phyloP scores from a whole-genome alignment of 768 basidiomycete genomes.

The Termitomyces titanicus region DNA sequence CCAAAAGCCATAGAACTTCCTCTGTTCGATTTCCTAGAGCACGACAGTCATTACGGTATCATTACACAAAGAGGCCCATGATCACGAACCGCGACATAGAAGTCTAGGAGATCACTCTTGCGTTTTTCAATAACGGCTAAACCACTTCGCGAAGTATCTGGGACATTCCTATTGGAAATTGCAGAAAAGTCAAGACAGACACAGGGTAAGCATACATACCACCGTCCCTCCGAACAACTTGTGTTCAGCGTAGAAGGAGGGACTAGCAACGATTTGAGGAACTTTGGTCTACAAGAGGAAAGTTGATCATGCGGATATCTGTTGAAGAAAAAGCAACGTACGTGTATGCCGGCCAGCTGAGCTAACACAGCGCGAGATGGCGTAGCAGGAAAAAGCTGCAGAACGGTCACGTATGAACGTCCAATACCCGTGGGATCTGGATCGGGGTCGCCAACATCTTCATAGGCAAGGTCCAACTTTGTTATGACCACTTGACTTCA shows the following conservation, averaged over 20 bases:
- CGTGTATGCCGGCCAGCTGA: constrained; percentile 26
- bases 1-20: constrained; percentile 37
- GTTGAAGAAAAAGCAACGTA: constrained; percentile 10
- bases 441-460: constrained; percentile 36
- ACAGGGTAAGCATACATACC: constrained; percentile 17
- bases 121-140: constrained; percentile 29
- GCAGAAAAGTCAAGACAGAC: not conserved
- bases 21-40: constrained; percentile 27
- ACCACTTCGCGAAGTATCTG: constrained; percentile 27
- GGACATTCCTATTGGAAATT: constrained; percentile 23
- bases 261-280: constrained; percentile 31
- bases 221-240: constrained; percentile 34
- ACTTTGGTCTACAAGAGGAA: constrained; percentile 19
- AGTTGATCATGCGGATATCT: not conserved
- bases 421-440: constrained; percentile 33
- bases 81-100: constrained; percentile 26
- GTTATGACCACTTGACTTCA: not conserved
- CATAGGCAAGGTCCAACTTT: constrained; percentile 34
- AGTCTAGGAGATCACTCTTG: constrained; percentile 32
- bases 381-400: constrained; percentile 32
- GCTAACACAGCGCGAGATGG: constrained; percentile 26
- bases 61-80: too few relatives aligned
- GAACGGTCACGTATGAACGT: constrained; percentile 30
- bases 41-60: not conserved
- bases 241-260: constrained; percentile 31